Conservation (phyloP, 192 early-diverging fungal genomes). For the Backusella mclennaniae region DNA sequence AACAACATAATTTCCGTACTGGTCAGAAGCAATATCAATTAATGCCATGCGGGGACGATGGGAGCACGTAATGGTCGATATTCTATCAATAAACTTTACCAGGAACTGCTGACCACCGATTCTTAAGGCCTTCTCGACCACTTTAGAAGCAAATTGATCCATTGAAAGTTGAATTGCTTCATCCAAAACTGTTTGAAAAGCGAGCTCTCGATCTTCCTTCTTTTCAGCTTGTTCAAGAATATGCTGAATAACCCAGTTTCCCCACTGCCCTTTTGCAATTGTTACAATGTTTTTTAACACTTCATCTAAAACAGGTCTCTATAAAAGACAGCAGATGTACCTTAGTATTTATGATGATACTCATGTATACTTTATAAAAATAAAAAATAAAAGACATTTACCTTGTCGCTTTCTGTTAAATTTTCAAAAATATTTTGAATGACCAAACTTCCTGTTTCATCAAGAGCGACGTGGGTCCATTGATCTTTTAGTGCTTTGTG, state of each 20-base stretch:
- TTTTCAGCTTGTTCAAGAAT: conserved; percentile 60
- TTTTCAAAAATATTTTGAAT: conserved; percentile 81
- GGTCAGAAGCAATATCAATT: conserved; percentile 75
- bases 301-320: conserved; percentile 61
- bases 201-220: conserved; percentile 52
- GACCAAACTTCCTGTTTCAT: conserved; percentile 76
- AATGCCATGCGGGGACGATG: conserved; percentile 45
- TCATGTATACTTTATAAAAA: no score
- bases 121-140: conserved; percentile 68
- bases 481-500: conserved; percentile 54
- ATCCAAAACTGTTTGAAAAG: conserved; percentile 45
- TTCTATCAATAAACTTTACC: conserved; percentile 20
- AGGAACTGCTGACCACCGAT: conserved; percentile 33
- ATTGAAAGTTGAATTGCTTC: conserved; percentile 55
- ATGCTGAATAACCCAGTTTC: conserved; percentile 83
- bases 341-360: background rate
- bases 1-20: conserved; percentile 79
- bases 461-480: conserved; percentile 68
- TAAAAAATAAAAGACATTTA: background rate
- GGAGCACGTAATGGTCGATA: conserved; percentile 25
- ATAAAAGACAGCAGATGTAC: background rate
- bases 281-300: conserved; percentile 57
- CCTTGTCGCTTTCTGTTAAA: conserved; percentile 62
- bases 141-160: conserved; percentile 78
- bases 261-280: conserved; percentile 78